Percentiles rank a stretch among this genome's conserved stretches.
phyloP scores from a whole-genome alignment of 345 rosid species.

The Tarenaya hassleriana region DNA sequence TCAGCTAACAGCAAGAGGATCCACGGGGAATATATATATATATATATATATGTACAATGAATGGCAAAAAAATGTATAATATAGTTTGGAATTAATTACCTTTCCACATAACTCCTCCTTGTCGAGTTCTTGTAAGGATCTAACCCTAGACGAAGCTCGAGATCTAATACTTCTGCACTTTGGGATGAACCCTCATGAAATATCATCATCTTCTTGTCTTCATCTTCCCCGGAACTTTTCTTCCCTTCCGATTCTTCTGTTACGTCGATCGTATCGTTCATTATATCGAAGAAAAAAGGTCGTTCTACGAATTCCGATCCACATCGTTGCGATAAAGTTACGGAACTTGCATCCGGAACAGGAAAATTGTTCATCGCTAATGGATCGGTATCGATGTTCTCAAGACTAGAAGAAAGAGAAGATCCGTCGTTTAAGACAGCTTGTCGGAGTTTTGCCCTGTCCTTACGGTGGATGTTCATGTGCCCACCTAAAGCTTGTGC shows the following conservation, averaged over 20 bases:
- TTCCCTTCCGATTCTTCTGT: slow-evolving; percentile 4
- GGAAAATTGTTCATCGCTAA: too few relatives aligned
- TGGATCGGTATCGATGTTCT: too few relatives aligned
- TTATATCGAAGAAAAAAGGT: slow-evolving; percentile 22
- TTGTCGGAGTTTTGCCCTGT: slow-evolving; percentile 32
- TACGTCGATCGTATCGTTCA: slow-evolving; percentile 10
- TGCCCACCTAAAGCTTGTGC: slow-evolving; percentile 94
- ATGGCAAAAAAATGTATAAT: too few relatives aligned
- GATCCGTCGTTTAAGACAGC: too few relatives aligned
- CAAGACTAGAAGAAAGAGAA: too few relatives aligned
- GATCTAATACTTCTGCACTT: slow-evolving; percentile 27
- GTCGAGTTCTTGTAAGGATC: slow-evolving; percentile 25
- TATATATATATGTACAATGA: too few relatives aligned
- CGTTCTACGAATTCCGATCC: slow-evolving; percentile 21
- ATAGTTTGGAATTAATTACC: too few relatives aligned
- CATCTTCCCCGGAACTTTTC: slow-evolving; percentile 5
- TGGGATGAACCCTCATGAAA: slow-evolving; percentile 16
- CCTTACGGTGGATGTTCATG: slow-evolving; percentile 85
- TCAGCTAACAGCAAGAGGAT: too few relatives aligned
- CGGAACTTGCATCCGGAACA: too few relatives aligned
- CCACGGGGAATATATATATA: too few relatives aligned
- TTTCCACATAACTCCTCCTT: too few relatives aligned
- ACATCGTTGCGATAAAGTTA: slow-evolving; percentile 22
- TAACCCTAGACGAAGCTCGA: slow-evolving; percentile 32
- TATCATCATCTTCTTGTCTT: slow-evolving; percentile 17